Conservation (phyloP, 768 basidiomycete species). For the Clitopilus hobsonii region DNA sequence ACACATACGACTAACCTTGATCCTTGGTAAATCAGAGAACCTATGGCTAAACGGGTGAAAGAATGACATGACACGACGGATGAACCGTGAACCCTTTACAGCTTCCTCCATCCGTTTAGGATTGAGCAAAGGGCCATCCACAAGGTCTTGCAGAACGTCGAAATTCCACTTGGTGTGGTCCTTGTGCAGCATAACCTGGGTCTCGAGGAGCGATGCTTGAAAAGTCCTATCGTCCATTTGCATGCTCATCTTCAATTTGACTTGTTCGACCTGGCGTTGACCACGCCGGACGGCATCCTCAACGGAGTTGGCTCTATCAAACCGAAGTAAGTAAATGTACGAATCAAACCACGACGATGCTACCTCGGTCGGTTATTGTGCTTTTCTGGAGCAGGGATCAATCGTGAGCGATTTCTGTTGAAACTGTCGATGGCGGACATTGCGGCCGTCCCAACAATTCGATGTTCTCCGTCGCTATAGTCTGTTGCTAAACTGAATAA, state of each 20-base stretch:
- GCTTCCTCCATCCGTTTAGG: slow-evolving; percentile 93
- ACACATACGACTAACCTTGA: slow-evolving; percentile 42
- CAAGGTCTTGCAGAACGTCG: slow-evolving; percentile 79
- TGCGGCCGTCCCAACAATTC: slow-evolving; percentile 81
- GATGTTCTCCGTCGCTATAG: slow-evolving; percentile 69
- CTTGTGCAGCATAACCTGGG: slow-evolving; percentile 84
- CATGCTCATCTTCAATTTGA: slow-evolving; percentile 84
- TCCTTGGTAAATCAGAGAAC: slow-evolving; percentile 78
- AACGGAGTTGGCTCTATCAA: slow-evolving; percentile 64
- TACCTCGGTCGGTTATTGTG: slow-evolving; percentile 64
- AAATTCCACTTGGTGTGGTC: slow-evolving; percentile 93
- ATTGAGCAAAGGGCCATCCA: slow-evolving; percentile 90
- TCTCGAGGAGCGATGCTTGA: slow-evolving; percentile 78
- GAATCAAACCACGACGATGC: slow-evolving; percentile 8
- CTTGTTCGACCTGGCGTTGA: slow-evolving; percentile 87
- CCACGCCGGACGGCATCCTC: slow-evolving; percentile 86
- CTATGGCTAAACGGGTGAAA: slow-evolving; percentile 88
- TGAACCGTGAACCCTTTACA: slow-evolving; percentile 83
- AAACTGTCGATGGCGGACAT: slow-evolving; percentile 89
- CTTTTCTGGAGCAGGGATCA: slow-evolving; percentile 42
- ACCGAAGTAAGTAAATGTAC: background rate
- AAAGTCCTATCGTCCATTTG: slow-evolving; percentile 96
- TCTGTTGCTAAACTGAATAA: slow-evolving; percentile 83
- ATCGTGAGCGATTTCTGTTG: slow-evolving; percentile 78
- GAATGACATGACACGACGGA: slow-evolving; percentile 88